phyloP scores from a whole-genome alignment of 352 stramenopile species.

The Thalassiosira pacifica region DNA sequence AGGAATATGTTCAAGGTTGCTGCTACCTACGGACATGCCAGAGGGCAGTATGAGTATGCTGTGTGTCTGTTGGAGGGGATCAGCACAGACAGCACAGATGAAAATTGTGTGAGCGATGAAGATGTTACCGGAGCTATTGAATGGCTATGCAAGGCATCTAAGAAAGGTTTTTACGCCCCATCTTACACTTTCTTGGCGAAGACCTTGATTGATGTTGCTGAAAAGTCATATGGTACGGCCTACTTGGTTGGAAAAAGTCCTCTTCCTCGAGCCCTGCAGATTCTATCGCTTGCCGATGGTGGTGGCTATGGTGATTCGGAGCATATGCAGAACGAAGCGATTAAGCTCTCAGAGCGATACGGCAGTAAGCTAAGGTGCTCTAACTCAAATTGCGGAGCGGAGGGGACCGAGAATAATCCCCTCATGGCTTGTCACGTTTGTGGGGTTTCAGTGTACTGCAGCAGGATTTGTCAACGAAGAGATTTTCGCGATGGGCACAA shows the following conservation, averaged over 20 bases:
- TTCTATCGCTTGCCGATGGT: not conserved
- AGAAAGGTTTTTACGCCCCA: not conserved
- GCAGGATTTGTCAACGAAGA: not conserved
- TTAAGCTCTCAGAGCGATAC: not conserved
- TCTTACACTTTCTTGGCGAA: not conserved
- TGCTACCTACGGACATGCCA: not conserved
- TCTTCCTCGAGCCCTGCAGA: not conserved
- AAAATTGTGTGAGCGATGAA: not conserved
- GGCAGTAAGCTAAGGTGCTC: not conserved
- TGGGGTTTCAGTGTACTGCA: not conserved
- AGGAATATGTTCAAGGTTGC: not conserved
- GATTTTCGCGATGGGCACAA: not conserved
- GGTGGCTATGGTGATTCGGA: not conserved
- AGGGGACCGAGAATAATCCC: not conserved
- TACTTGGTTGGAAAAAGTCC: not conserved
- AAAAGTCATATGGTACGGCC: not conserved
- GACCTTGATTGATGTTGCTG: not conserved
- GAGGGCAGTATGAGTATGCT: not conserved
- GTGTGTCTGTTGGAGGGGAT: not conserved
- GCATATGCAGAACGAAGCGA: not conserved
- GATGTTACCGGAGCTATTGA: not conserved
- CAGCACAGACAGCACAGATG: not conserved
- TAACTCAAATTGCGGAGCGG: not conserved
- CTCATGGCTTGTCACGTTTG: not conserved
- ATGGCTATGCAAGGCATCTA: not conserved